Evolutionary conservation across 2,329 filamentous ascomycete genomes (phyloP).

Genomic region (Penicillium sp.): DNA sequence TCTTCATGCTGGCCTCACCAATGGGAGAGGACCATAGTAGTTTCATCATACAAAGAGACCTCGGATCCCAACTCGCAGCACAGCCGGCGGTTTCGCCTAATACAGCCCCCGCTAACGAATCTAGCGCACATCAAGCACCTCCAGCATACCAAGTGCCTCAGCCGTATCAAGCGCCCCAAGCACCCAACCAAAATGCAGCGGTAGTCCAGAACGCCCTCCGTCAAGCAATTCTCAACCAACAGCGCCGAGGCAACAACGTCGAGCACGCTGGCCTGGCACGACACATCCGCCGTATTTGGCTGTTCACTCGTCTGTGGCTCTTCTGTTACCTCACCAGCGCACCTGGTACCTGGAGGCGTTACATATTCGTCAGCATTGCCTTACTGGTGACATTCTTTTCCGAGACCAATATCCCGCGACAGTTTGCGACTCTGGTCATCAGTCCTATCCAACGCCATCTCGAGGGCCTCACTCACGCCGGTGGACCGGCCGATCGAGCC

Average conservation of each 20-base stretch:
- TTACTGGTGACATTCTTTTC: constrained; percentile 42
- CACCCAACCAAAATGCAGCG: constrained; percentile 17
- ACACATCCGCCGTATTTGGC: constrained; percentile 52
- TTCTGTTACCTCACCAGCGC: constrained; percentile 59
- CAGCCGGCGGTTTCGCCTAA: neutral
- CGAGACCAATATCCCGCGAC: constrained; percentile 40
- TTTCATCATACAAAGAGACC: neutral
- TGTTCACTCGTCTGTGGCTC: constrained; percentile 57
- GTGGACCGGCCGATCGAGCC: constrained; percentile 23
- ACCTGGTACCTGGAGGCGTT: constrained; percentile 46
- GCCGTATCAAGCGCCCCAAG: neutral
- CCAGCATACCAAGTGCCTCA: neutral
- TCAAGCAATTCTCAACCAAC: constrained; percentile 33
- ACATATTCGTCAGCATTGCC: constrained; percentile 39
- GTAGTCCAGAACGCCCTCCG: constrained; percentile 34
- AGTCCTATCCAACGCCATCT: constrained; percentile 45
- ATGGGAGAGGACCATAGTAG: neutral
- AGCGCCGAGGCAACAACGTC: constrained; percentile 17
- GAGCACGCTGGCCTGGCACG: constrained; percentile 41
- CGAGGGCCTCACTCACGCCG: constrained; percentile 41
- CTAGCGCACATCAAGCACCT: constrained; percentile 2
- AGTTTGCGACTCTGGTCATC: constrained; percentile 33
- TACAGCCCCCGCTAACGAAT: constrained; percentile 1
- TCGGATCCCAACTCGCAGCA: neutral
- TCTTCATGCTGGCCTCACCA: constrained; percentile 1